phyloP scores from a whole-genome alignment of 2,329 filamentous ascomycete genomes.

The Xylariaceae sp. region DNA sequence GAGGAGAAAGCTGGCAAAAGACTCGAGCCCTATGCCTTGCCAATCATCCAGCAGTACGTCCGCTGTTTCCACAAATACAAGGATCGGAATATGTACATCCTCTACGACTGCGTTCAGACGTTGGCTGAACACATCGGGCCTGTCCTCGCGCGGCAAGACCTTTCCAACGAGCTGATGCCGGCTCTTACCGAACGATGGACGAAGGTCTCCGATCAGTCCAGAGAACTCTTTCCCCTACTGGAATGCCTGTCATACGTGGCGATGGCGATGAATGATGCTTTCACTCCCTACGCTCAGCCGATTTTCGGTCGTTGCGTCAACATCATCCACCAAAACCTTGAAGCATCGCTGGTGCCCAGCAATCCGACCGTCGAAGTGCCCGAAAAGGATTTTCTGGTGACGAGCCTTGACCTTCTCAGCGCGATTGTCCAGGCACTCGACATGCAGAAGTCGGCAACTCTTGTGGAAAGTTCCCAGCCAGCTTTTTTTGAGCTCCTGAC shows the following conservation, averaged over 20 bases:
- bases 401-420: constrained; percentile 86
- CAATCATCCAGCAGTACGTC: constrained; percentile 89
- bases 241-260: constrained; percentile 95
- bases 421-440: constrained; percentile 88
- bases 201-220: constrained; percentile 76
- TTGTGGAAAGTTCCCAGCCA: constrained; percentile 69
- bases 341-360: constrained; percentile 66
- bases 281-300: constrained; percentile 75
- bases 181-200: constrained; percentile 84
- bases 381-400: constrained; percentile 95
- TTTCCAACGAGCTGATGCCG: constrained; percentile 86
- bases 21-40: constrained; percentile 76
- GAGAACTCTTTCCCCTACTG: constrained; percentile 90
- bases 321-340: constrained; percentile 86
- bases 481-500: constrained; percentile 84
- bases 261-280: constrained; percentile 72
- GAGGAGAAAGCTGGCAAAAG: constrained; percentile 85
- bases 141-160: constrained; percentile 68
- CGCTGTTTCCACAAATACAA: constrained; percentile 92
- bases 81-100: constrained; percentile 96
- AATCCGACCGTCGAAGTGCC: constrained; percentile 67
- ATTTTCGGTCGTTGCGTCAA: constrained; percentile 84
- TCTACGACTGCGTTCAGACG: constrained; percentile 98
- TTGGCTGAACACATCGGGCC: constrained; percentile 85
- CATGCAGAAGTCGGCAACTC: constrained; percentile 60